These are phyloP conservation scores for Solanum ossicruentum DNA, from an alignment of 257 asterid species.

Conservation along the genomic window DNA sequence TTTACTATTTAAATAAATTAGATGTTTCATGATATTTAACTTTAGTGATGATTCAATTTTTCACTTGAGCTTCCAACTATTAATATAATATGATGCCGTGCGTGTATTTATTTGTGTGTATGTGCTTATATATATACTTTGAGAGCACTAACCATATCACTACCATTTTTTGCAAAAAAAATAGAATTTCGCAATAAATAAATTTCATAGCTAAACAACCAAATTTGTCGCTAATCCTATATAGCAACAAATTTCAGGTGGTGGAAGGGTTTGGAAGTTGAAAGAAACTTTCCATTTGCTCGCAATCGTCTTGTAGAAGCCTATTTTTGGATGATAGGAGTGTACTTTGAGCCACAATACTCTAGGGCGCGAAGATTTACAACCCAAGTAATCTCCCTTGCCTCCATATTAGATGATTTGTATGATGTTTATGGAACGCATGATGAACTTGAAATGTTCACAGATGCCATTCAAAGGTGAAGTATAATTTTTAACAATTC, in stretches of 20 bases:
- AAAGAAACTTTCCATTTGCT: neutral
- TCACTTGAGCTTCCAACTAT: too few relatives aligned
- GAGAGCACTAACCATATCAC: too few relatives aligned
- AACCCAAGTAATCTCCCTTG: slow-evolving; percentile 22
- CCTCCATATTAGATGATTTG: slow-evolving; percentile 33
- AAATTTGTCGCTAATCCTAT: too few relatives aligned
- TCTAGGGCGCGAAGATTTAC: neutral
- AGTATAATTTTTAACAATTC: neutral
- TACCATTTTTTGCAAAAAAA: too few relatives aligned
- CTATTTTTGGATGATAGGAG: neutral
- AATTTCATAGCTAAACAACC: too few relatives aligned
- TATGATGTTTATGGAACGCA: slow-evolving; percentile 25
- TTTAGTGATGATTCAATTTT: too few relatives aligned
- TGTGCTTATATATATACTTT: too few relatives aligned
- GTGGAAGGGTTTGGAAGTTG: neutral
- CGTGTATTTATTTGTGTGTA: too few relatives aligned
- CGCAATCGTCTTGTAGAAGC: slow-evolving; percentile 4
- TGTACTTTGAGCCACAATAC: neutral
- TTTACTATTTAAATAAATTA: too few relatives aligned
- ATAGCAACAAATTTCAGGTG: neutral
- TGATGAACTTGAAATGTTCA: slow-evolving; percentile 13
- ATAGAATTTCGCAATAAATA: too few relatives aligned
- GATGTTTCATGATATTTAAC: too few relatives aligned
- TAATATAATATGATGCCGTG: too few relatives aligned
- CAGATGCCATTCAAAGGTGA: slow-evolving; percentile 27